Evolutionary conservation across 805 yeast genomes (phyloP).

Genomic region (Zygosaccharomyces gambellarensis): DNA sequence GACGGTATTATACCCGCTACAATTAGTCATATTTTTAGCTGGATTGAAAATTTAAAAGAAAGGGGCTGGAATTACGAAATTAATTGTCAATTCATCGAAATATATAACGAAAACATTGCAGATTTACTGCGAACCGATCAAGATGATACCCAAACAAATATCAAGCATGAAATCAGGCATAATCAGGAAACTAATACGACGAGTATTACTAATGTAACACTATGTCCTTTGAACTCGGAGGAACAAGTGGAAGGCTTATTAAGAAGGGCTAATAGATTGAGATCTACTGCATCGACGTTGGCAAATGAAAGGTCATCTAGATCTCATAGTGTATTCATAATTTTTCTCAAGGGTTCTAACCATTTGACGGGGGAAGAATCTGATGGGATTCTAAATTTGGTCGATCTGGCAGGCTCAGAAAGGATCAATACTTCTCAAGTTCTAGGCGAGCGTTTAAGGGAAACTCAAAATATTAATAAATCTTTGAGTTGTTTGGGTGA

Average conservation of each 20-base stretch:
- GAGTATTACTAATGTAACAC: slow-evolving; percentile 53
- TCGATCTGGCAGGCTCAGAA: slow-evolving; percentile 95
- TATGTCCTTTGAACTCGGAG: slow-evolving; percentile 43
- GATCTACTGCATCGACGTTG: slow-evolving; percentile 77
- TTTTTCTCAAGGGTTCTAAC: slow-evolving; percentile 56
- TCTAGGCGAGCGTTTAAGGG: slow-evolving; percentile 73
- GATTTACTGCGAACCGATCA: slow-evolving; percentile 49
- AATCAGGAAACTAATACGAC: slow-evolving; percentile 53
- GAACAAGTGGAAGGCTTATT: slow-evolving; percentile 49
- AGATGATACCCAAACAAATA: slow-evolving; percentile 15
- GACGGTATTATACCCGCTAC: slow-evolving; percentile 85
- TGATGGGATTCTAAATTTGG: slow-evolving; percentile 65
- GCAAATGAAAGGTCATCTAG: slow-evolving; percentile 84
- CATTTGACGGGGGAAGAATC: slow-evolving; percentile 42
- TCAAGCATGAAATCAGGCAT: slow-evolving; percentile 67
- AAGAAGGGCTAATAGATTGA: slow-evolving; percentile 49
- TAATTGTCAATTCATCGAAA: slow-evolving; percentile 77
- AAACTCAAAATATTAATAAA: slow-evolving; percentile 84
- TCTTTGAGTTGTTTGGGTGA: slow-evolving; percentile 86
- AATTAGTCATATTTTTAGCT: slow-evolving; percentile 60
- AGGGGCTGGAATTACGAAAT: slow-evolving; percentile 62
- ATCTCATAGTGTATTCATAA: slow-evolving; percentile 78
- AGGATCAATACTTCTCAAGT: slow-evolving; percentile 70
- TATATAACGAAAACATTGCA: slow-evolving; percentile 75
- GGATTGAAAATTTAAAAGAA: slow-evolving; percentile 43